Base-by-base conservation (phyloP, 306 rosid genomes). In the Purshia tridentata region DNA sequence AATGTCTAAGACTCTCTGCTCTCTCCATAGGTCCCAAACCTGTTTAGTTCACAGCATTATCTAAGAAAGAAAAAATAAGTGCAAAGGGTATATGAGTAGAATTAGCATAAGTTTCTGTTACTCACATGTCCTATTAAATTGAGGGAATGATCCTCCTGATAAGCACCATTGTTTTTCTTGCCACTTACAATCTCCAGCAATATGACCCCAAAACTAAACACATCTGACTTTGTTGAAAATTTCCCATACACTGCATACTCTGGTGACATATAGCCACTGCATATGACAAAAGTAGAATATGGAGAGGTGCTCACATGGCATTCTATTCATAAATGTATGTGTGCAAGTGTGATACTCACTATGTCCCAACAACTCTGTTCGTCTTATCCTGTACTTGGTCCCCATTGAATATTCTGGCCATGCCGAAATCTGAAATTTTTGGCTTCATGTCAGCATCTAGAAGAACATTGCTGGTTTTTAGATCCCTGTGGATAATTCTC, bases 361-460 rank as follows among this genome's bases (percentile, higher is more conserved):
- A 89, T 62, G 91, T 89, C 42, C 94, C 88, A 40, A 83, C 91
- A n/a, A 89, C 62, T 12, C 78, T 65, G 3, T 69, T 83, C 35
- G 90, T 89, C 12, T 74, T 69, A 42, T 82, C 85, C 50, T 80
- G 86, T 61, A 65, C 66, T 69, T 84, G 82, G 29, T 90, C 78
- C 6, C 80, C 80, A 3, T 85, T 74, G 57, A 87, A 74, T 70
- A 84, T 84, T 78, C 86, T 87, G 52, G 92, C 96, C 90, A 80
- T 80, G 35, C 96, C 96, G 70, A 88, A 90, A 73, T 90, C 92
- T 45, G 92, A 78, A 50, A 90, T 77, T 76, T 90, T 90, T 13
- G 88, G 88, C 20, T 88, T 81, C 81, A 88, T 57, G 42, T 70
- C 51, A 50, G 70, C 62, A 61, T 88, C 92, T 9, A 90, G 20